phyloP scores from a whole-genome alignment of 768 basidiomycete genomes.

The Rhodotorula taiwanensis region DNA sequence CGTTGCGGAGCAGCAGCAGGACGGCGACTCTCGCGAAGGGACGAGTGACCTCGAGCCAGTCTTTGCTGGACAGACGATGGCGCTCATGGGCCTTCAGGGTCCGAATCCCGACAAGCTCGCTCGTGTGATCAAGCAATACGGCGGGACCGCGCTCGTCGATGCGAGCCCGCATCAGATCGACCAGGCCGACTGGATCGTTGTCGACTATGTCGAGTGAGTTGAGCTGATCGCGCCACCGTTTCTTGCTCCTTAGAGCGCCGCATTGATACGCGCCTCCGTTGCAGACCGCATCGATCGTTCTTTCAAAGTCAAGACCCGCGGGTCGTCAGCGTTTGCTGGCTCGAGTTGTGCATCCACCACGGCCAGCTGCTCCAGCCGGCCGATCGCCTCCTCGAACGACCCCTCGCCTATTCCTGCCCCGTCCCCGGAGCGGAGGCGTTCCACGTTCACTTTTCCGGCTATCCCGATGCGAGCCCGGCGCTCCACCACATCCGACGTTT shows the following conservation, averaged over 20 bases:
- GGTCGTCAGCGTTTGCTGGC: conserved; percentile 28
- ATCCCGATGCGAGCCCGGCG: not conserved
- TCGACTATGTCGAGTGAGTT: conserved; percentile 25
- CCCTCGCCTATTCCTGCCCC: conserved; percentile 17
- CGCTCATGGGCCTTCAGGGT: conserved; percentile 6
- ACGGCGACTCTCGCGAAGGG: too few relatives aligned
- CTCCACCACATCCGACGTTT: conserved; percentile 16
- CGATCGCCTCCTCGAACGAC: conserved; percentile 22
- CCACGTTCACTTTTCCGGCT: conserved; percentile 15
- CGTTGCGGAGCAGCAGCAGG: too few relatives aligned
- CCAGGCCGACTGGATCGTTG: conserved; percentile 7
- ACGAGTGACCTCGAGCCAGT: too few relatives aligned
- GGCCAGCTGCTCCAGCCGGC: not conserved
- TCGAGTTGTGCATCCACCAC: conserved; percentile 28
- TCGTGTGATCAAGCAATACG: too few relatives aligned
- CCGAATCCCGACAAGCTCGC: too few relatives aligned
- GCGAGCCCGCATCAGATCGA: not conserved
- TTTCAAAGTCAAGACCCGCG: conserved; percentile 1
- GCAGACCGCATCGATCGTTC: conserved; percentile 2
- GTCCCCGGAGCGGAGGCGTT: conserved; percentile 10
- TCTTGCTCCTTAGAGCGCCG: not conserved
- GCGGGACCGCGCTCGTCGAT: not conserved
- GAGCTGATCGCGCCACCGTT: too few relatives aligned
- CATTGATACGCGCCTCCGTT: not conserved
- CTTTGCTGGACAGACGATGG: too few relatives aligned